Evolutionary conservation across 805 yeast genomes (phyloP), one percentile per base, ranked within the genome.

Genomic region (Wickerhamiella parazyma): DNA sequence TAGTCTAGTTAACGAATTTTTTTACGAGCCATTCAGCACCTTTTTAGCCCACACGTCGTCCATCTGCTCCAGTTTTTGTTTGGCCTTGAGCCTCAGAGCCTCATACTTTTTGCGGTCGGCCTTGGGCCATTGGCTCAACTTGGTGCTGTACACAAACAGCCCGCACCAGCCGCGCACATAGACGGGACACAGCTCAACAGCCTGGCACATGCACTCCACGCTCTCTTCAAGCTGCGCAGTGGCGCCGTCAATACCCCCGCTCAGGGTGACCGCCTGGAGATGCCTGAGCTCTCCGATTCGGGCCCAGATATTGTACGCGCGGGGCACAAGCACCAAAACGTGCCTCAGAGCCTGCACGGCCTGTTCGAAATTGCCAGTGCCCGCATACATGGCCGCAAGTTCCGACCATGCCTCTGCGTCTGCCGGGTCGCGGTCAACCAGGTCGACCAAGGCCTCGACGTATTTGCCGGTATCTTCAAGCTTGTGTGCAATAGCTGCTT

Each of bases 371-470:
- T 77, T 76, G 1, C 86, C 86, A 7, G 69, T 48, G 11, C 64
- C 57, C 19, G 60, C 60, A 57, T 89, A 89, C n/a, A 71, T 65
- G 29, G 75, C 73, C 3, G 76, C 80, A 44, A 86, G 65, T 59
- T 83, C 94, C 38, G 76, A 68, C 94, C 94, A 85, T 2, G 80
- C 65, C 49, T 80, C 76, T 2, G 73, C 65, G 59, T 91, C 97
- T 17, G 78, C 58, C 1, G 96, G 95, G 51, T 72, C 75, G 41
- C 69, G 62, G 44, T 76, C 78, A 42, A 83, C 60, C 50, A 70
- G 73, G 28, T 66, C 69, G 9, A 66, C 63, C 51, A 87, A 66
- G 42, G 69, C 71, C 28, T 67, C 63, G 36, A 83, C 69, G 57
- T 75, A 82, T 33, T 57, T 58, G 22, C 68, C 54, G 51, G 65